Base-by-base conservation (phyloP, 2,329 filamentous ascomycete species). In the Ophiostoma angusticollis region DNA sequence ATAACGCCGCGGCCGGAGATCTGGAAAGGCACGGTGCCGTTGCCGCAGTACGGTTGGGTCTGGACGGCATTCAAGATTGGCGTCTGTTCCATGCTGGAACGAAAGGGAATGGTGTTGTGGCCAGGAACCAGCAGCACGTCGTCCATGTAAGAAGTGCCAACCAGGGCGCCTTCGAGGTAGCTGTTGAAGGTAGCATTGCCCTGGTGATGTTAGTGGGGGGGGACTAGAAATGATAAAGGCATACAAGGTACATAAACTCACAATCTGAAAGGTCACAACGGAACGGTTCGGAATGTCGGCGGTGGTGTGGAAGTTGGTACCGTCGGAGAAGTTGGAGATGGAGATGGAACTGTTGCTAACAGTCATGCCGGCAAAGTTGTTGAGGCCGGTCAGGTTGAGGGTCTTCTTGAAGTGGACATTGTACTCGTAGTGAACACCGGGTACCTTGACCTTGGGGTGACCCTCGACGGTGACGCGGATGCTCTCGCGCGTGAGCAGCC, bases 181-280 rank as follows among this genome's bases (percentile, higher is more conserved):
- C 74, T 74, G 55, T 64, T 58, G 56, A 80, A 78, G 21, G 69
- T 70, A 25, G 73, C 62, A 49, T 81, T 78, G 49, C 79, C 79
- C 64, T 76, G 41, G 30, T 4, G 19, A 27, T 16, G 18, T 33
- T 34, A 34, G 31, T 9, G 4, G 14, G 7, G 9, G 25, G 17
- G 5, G 14, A n/a, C 9, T 31, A 9, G 31, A 9, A 12, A 18
- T 16, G 27, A 27, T 11, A 22, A 19, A 28, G n/a, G 29, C 9
- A 25, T 12, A 16, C 30, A 29, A 40, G 12, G 3, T 19, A 17
- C n/a, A 22, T 34, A 13, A 23, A 61, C 68, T 58, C 60, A 75
- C 72, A 49, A 83, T 69, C 24, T 78, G 68, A 37, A 83, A 64
- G n/a, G 67, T 73, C 52, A 79, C 65, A 37, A 72, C 58, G 2